These are phyloP conservation scores for Xylaria sp. DNA, from an alignment of 2,329 filamentous ascomycete species.

Conservation along the genomic window DNA sequence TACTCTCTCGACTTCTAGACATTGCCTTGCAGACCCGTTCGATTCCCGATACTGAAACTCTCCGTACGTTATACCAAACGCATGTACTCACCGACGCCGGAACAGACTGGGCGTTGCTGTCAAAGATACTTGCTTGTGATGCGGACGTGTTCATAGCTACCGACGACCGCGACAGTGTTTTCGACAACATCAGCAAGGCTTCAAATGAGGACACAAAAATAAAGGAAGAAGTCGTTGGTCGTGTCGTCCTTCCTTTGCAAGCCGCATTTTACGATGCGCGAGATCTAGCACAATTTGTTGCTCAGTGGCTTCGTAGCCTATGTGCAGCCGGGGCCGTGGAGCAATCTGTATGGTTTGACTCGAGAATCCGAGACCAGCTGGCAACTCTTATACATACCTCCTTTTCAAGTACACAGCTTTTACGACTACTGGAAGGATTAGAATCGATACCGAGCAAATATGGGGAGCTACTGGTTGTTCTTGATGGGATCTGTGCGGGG, in stretches of 20 bases:
- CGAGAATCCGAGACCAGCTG: conserved; percentile 35
- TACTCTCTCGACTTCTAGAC: conserved; percentile 42
- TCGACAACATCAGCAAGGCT: conserved; percentile 41
- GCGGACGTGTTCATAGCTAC: conserved; percentile 51
- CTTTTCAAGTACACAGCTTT: conserved; percentile 46
- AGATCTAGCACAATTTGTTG: conserved; percentile 47
- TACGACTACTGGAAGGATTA: conserved; percentile 45
- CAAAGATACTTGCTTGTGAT: conserved; percentile 51
- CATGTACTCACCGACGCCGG: conserved; percentile 35
- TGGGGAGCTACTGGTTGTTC: conserved; percentile 43
- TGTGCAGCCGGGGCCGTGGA: conserved; percentile 27
- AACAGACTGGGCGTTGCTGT: conserved; percentile 49
- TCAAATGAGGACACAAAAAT: conserved; percentile 28
- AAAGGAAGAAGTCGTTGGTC: conserved; percentile 39
- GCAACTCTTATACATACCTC: conserved; percentile 44
- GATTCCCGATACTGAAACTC: conserved; percentile 41
- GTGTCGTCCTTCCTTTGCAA: conserved; percentile 48
- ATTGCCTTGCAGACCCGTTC: conserved; percentile 44
- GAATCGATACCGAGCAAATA: conserved; percentile 32
- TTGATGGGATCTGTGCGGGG: conserved; percentile 47
- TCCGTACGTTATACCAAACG: conserved; percentile 42
- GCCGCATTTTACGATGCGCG: conserved; percentile 48
- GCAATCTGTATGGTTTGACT: conserved; percentile 38
- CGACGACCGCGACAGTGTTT: conserved; percentile 39
- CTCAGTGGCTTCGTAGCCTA: conserved; percentile 44